Percentiles rank a stretch among this genome's conserved stretches.
Evolutionary conservation across 352 stramenopile species (phyloP).

Genomic region (Lagenidium giganteum): DNA sequence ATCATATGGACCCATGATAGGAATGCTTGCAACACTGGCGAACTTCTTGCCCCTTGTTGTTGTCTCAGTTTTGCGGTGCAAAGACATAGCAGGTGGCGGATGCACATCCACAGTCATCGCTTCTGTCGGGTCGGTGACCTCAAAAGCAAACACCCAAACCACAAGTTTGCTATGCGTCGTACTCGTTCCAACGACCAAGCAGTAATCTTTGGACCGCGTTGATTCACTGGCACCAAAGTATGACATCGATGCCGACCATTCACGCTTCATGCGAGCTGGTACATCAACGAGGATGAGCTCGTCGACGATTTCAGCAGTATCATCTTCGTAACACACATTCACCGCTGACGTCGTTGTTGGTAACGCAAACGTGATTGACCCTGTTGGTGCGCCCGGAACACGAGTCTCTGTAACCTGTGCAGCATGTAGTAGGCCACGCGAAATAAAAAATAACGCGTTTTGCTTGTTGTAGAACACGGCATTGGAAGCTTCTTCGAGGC

Average conservation of each 20-base stretch:
- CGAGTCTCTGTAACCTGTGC: no score
- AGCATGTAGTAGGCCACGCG: no score
- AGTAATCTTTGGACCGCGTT: conserved; percentile 79
- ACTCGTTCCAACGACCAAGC: conserved; percentile 45
- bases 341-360: no score
- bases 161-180: conserved; percentile 27
- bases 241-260: conserved; percentile 39
- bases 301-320: conserved; percentile 3
- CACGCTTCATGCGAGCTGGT: no score
- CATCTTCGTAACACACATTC: no score
- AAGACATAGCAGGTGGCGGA: no score
- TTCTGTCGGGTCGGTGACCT: not conserved
- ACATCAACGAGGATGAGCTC: conserved; percentile 13
- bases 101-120: not conserved
- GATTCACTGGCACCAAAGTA: no score
- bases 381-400: no score
- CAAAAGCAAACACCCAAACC: conserved; percentile 59
- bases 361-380: no score
- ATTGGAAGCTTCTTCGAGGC: no score
- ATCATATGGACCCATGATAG: conserved; percentile 42
- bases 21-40: conserved; percentile 28
- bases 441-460: no score
- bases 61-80: not conserved
- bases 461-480: no score
- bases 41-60: conserved; percentile 11